phyloP scores from a whole-genome alignment of 768 basidiomycete genomes.

The Butyriboletus loyo region DNA sequence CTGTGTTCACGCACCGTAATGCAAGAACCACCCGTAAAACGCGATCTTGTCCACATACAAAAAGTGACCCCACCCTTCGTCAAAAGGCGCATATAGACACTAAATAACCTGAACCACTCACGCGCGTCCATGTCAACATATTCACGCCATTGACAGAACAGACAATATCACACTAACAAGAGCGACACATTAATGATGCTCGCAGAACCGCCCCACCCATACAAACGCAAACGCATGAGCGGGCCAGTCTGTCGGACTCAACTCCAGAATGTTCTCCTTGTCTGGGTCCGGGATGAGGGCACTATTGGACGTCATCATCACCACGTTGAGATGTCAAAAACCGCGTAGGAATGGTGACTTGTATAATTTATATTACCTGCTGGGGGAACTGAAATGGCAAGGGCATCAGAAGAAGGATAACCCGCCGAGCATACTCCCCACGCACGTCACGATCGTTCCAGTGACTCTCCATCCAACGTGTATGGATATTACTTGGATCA shows the following conservation, averaged over 20 bases:
- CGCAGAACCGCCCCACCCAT: constrained; percentile 88
- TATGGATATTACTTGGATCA: constrained; percentile 76
- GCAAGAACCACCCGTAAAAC: constrained; percentile 87
- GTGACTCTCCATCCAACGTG: constrained; percentile 98
- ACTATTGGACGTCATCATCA: constrained; percentile 99
- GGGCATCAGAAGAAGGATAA: background rate
- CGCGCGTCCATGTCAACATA: constrained; percentile 89
- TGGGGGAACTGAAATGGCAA: constrained; percentile 66
- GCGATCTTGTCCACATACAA: constrained; percentile 90
- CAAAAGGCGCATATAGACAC: constrained; percentile 1
- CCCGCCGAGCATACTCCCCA: constrained; percentile 16
- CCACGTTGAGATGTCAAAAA: constrained; percentile 98
- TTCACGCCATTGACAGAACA: constrained; percentile 82
- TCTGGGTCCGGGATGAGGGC: constrained; percentile 96
- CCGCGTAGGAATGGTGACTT: constrained; percentile 90
- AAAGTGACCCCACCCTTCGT: constrained; percentile 86
- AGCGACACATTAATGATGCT: constrained; percentile 62
- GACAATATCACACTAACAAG: constrained; percentile 57
- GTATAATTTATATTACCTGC: constrained; percentile 83
- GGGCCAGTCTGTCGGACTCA: constrained; percentile 94
- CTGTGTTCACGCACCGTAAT: constrained; percentile 62
- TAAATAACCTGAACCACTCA: constrained; percentile 36
- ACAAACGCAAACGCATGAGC: constrained; percentile 79
- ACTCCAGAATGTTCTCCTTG: constrained; percentile 97
- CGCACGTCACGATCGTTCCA: constrained; percentile 93